A percentile compares a stretch with the other conserved stretches of the same genome.
Conservation (phyloP, 164 flowering plant species). For the Magnolia kwangsiensis region DNA sequence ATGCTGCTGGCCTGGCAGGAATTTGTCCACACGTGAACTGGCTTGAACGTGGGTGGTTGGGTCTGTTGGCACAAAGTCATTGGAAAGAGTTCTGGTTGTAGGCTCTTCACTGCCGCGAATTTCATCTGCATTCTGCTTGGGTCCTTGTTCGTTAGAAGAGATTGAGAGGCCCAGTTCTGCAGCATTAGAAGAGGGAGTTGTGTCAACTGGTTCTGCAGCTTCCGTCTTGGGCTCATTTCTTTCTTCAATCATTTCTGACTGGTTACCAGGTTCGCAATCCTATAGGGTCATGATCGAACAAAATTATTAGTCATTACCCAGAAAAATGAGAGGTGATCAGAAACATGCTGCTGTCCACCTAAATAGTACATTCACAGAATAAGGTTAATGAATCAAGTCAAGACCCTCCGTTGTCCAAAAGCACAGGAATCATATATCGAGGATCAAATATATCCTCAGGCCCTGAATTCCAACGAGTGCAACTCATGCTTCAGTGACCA, state of each 20-base stretch:
- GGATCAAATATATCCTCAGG: too few relatives aligned
- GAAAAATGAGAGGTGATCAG: not conserved
- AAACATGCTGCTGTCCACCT: too few relatives aligned
- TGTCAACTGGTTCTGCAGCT: conserved; percentile 14
- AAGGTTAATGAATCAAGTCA: not conserved
- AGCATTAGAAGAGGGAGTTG: conserved; percentile 6
- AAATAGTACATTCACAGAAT: too few relatives aligned
- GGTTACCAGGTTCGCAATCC: conserved; percentile 82
- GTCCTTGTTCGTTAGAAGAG: conserved; percentile 15
- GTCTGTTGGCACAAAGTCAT: conserved; percentile 13
- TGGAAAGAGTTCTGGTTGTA: conserved; percentile 11
- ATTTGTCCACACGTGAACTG: conserved; percentile 10
- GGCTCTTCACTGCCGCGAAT: conserved; percentile 14
- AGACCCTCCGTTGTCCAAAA: not conserved
- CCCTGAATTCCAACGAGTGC: too few relatives aligned
- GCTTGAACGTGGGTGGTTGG: not conserved
- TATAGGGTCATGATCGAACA: conserved; percentile 11
- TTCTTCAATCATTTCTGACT: conserved; percentile 78
- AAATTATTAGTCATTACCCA: not conserved
- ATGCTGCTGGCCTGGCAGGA: conserved; percentile 16
- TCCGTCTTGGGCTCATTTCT: conserved; percentile 44
- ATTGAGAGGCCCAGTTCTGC: not conserved
- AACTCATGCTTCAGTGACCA: too few relatives aligned
- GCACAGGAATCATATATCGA: not conserved
- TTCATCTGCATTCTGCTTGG: conserved; percentile 18